Evolutionary conservation across 176 grass and related monocot species (phyloP).

Genomic region (Oryza meridionalis): DNA sequence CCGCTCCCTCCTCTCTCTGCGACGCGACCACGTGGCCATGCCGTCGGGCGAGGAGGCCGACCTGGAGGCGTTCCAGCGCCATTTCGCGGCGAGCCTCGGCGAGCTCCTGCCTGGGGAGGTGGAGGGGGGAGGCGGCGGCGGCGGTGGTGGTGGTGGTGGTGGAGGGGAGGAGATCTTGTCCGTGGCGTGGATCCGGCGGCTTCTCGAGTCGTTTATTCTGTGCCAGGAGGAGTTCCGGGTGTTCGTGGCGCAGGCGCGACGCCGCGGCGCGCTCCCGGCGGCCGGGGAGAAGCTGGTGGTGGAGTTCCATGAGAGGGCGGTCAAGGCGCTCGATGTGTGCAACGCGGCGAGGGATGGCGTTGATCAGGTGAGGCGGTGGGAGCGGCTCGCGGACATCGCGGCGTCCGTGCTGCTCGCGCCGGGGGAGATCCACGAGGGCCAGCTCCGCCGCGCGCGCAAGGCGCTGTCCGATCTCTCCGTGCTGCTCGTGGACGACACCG

Average conservation of each 20-base stretch:
- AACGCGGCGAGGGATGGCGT: conserved; percentile 88
- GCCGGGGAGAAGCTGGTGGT: conserved; percentile 63
- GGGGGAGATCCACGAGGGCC: conserved; percentile 55
- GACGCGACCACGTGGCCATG: conserved; percentile 56
- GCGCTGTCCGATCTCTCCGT: conserved; percentile 67
- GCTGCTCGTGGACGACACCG: conserved; percentile 77
- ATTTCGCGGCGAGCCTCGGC: conserved; percentile 56
- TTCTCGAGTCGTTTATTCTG: conserved; percentile 86
- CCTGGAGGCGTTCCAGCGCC: conserved; percentile 81
- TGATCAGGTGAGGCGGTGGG: conserved; percentile 73
- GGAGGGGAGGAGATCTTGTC: conserved; percentile 64
- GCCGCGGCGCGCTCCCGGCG: conserved; percentile 43
- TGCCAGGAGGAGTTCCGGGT: conserved; percentile 85
- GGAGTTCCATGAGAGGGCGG: conserved; percentile 83
- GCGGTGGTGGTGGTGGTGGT: background rate
- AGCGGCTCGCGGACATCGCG: conserved; percentile 71
- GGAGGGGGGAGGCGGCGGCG: background rate
- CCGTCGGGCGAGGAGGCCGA: conserved; percentile 51
- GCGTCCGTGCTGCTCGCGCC: conserved; percentile 58
- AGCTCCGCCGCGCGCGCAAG: conserved; percentile 73
- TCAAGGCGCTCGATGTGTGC: conserved; percentile 94
- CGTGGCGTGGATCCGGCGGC: conserved; percentile 70
- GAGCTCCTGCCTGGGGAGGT: conserved; percentile 47
- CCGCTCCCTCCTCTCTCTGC: conserved; percentile 57
- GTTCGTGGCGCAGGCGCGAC: conserved; percentile 66